A percentile compares a stretch with the other conserved stretches of the same genome.
Evolutionary conservation across 108 stramenopile species (phyloP).

Genomic region (Fistulifera pelliculosa): DNA sequence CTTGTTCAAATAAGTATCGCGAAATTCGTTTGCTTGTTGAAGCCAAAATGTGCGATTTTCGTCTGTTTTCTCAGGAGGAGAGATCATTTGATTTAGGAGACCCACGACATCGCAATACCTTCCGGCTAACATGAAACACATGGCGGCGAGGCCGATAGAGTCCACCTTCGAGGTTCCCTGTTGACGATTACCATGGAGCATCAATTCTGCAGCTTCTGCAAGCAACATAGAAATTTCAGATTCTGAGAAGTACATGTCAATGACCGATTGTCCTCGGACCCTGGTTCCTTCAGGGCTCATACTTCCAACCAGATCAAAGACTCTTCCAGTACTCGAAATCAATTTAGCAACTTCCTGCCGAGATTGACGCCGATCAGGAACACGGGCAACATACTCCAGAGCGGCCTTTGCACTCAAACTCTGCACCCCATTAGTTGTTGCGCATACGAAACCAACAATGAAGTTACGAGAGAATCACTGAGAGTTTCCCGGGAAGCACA

Average conservation of each 20-base stretch:
- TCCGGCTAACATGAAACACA: conserved; percentile 27
- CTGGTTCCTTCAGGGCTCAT: conserved; percentile 26
- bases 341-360: conserved; percentile 25
- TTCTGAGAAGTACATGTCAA: conserved; percentile 42
- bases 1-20: conserved; percentile 47
- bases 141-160: background rate
- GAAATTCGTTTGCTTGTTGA: conserved; percentile 44
- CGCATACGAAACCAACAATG: conserved; percentile 35
- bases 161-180: conserved; percentile 15
- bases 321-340: conserved; percentile 9
- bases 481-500: background rate
- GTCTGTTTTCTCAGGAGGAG: conserved; percentile 15
- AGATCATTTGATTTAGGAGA: conserved; percentile 20
- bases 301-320: conserved; percentile 26
- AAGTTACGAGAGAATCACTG: conserved; percentile 12
- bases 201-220: conserved; percentile 29
- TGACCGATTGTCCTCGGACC: conserved; percentile 17
- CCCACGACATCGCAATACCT: conserved; percentile 18
- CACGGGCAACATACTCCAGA: conserved; percentile 34
- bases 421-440: conserved; percentile 14
- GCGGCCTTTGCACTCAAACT: conserved; percentile 13
- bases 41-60: conserved; percentile 45
- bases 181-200: conserved; percentile 12
- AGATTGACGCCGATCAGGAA: conserved; percentile 17
- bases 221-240: conserved; percentile 44